Evolutionary conservation across 768 basidiomycete species (phyloP).

Genomic region (Rossbeevera mucosa): DNA sequence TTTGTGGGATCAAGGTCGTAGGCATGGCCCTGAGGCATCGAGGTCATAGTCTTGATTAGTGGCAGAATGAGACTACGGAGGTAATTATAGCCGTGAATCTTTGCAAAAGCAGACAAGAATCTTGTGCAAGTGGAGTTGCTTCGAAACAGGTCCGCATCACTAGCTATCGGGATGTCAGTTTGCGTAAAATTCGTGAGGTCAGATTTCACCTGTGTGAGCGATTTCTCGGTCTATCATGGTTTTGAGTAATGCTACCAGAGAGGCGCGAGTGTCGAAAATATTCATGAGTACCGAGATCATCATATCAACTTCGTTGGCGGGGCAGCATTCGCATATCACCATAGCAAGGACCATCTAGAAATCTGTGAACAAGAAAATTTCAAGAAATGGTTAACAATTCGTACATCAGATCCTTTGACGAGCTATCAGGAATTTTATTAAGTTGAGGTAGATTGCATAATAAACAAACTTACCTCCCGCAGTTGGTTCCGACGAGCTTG

Average conservation of each 20-base stretch:
- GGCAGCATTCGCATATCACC: constrained; percentile 85
- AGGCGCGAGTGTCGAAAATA: constrained; percentile 73
- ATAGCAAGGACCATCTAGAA: constrained; percentile 69
- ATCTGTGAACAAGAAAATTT: constrained; percentile 7
- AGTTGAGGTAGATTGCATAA: background rate
- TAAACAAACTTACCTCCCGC: constrained; percentile 46
- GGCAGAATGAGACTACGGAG: constrained; percentile 76
- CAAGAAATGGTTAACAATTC: constrained; percentile 18
- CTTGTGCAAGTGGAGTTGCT: constrained; percentile 85
- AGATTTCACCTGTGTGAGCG: constrained; percentile 56
- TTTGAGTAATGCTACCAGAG: constrained; percentile 71
- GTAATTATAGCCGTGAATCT: constrained; percentile 89
- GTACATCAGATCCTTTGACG: constrained; percentile 69
- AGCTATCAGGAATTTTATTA: constrained; percentile 40
- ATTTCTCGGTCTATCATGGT: constrained; percentile 85
- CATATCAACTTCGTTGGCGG: constrained; percentile 71
- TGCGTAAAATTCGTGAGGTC: background rate
- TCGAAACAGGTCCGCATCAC: constrained; percentile 78
- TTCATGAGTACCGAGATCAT: constrained; percentile 85
- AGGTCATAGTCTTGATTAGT: constrained; percentile 67
- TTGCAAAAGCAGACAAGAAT: constrained; percentile 81
- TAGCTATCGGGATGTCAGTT: constrained; percentile 44
- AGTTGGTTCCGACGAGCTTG: constrained; percentile 49
- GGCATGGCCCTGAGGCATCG: constrained; percentile 65
- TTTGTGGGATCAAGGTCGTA: constrained; percentile 76